Base-by-base conservation (phyloP, 257 asterid species). In the Knoxia roxburghii region DNA sequence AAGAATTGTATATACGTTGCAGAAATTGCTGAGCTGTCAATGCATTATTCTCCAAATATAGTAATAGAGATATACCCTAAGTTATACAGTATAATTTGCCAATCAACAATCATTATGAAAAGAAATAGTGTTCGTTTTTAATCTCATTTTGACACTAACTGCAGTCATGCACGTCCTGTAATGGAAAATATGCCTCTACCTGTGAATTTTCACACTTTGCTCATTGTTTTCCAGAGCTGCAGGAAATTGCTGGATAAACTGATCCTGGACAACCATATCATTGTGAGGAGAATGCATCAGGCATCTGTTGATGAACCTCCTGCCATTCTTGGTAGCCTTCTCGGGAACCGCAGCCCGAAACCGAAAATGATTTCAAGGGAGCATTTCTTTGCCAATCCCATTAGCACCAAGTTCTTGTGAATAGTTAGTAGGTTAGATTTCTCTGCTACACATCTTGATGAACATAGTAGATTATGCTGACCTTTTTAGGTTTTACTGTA, bases 371-470 rank as follows among this genome's bases (percentile, higher is more conserved):
- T 79, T 57, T 68, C 32, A 45, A 77, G 82, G 63, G 83, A 82
- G 68, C 97, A 93, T 80, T 86, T 82, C n/a, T 93, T 88, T 73
- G 95, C 97, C 21, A 93, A 88, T 75, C 92, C 94, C 55, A 67
- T 49, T 80, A 83, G 94, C 78, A 82, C 84, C 37, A 61, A 63
- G 66, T 72, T 85, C 51, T 71, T 92, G 85, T 92, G 80, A 79
- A 68, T 52, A 27, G 37, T 68, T 30, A 21, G 26, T 30, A 20
- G n/a, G n/a, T n/a, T n/a, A n/a, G n/a, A 35, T 20, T 59, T 20
- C 10, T 35, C 9, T 33, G 20, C 29, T 40, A n/a, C 7, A 9
- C 21, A 33, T 35, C 12, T 33, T 18, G 39, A 45, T 15, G 23
- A 64, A 29, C 12, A 26, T 27, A 23, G 63, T 52, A 17, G 14